A percentile compares a stretch with the other conserved stretches of the same genome.
phyloP scores from a whole-genome alignment of 768 basidiomycete species.

The Trametes elegans region DNA sequence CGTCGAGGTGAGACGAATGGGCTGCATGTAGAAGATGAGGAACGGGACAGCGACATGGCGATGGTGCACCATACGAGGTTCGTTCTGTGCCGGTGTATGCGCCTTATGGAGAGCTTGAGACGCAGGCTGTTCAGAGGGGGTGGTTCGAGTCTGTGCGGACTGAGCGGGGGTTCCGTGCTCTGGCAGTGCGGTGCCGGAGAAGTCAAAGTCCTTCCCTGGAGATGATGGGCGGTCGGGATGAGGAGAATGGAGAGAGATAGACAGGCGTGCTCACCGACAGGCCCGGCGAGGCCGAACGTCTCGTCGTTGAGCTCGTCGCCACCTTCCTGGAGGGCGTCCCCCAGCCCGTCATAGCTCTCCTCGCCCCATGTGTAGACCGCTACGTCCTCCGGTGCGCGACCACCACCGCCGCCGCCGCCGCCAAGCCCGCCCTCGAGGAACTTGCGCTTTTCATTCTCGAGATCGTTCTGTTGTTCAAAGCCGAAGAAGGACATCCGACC shows the following conservation, averaged over 20 bases:
- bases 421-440: conserved; percentile 43
- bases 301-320: conserved; percentile 95
- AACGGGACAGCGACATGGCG: conserved; percentile 19
- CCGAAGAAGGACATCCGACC: conserved; percentile 77
- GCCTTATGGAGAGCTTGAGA: conserved; percentile 11
- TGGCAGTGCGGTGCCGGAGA: conserved; percentile 48
- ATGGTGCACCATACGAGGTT: conserved; percentile 30
- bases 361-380: conserved; percentile 93
- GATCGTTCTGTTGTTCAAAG: conserved; percentile 52
- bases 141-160: conserved; percentile 1
- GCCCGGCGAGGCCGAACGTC: conserved; percentile 79
- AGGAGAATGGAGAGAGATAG: neutral
- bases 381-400: conserved; percentile 67
- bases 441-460: conserved; percentile 63
- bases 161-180: conserved; percentile 24
- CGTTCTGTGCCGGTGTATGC: conserved; percentile 5
- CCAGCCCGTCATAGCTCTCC: conserved; percentile 86
- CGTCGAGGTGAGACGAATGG: conserved; percentile 51
- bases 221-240: neutral
- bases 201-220: conserved; percentile 91
- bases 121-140: conserved; percentile 12
- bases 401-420: conserved; percentile 20
- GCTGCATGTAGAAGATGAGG: conserved; percentile 36
- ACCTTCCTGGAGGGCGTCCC: conserved; percentile 82
- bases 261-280: conserved; percentile 61